Base-by-base conservation (phyloP, 2,329 filamentous ascomycete genomes). In the Gaeumannomyces sp. region DNA sequence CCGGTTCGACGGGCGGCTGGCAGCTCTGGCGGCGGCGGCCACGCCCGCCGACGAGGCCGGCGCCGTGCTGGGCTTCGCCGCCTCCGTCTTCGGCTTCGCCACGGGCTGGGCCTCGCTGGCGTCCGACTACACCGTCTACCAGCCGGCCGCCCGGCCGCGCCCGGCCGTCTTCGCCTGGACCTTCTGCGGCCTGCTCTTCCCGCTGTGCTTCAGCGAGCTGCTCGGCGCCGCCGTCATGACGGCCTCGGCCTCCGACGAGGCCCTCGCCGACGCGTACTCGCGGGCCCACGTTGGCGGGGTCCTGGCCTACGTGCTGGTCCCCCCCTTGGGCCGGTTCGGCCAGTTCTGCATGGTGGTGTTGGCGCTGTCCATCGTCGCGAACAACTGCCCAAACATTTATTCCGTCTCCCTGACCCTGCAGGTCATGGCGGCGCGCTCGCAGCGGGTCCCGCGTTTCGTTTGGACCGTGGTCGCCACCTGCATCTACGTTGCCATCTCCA, bases 151-250 rank as follows among this genome's bases (percentile, higher is more conserved):
- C 53, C 77, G 75, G 22, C 75, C 64, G 35, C 82, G 85, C 28
- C 74, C 73, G 58, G 86, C 86, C 66, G 80, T 93, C 66, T 94
- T 93, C 75, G 70, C 84, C 66, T 87, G 86, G 72, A 90, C 90
- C 35, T 91, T 87, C 74, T 73, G 79, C 29, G 91, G 91, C 13
- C 80, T 95, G 19, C 84, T 90, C 68, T 76, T 91, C 68, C 87
- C 90, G 1, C 83, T 94, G 1, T 79, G 90, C 67, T 93, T 94
- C 77, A 89, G 86, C 2, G 83, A 92, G 76, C 85, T 91, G 72
- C 83, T 93, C 3, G 90, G 89, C 29, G 85, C 89, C 3, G 89
- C 89, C 16, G 75, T 93, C 70, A 86, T 85, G 73, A 89, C 87
- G 16, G 88, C 89, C 2, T 86, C 86, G 59, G 73, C 77, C 11